phyloP scores from a whole-genome alignment of 2,329 filamentous ascomycete species.

The Plenodomus biglobosus region DNA sequence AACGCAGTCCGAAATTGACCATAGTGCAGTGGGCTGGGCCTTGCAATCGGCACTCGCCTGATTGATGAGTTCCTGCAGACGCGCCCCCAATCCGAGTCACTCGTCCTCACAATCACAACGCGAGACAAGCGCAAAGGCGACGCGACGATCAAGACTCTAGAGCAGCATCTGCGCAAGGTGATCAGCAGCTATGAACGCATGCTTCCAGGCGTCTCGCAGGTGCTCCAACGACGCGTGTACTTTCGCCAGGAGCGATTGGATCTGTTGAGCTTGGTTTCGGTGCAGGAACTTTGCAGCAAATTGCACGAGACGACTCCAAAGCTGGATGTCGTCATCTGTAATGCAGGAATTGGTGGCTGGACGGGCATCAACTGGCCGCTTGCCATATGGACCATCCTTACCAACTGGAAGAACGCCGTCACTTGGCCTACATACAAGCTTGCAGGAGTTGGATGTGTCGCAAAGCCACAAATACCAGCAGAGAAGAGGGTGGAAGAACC shows the following conservation, averaged over 20 bases:
- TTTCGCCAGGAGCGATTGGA: slow-evolving; percentile 62
- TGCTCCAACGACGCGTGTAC: slow-evolving; percentile 49
- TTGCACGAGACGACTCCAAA: slow-evolving; percentile 63
- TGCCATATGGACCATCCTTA: slow-evolving; percentile 60
- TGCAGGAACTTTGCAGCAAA: slow-evolving; percentile 56
- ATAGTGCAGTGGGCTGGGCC: slow-evolving; percentile 75
- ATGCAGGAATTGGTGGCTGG: slow-evolving; percentile 89
- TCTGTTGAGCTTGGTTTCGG: slow-evolving; percentile 57
- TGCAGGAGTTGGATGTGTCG: slow-evolving; percentile 57
- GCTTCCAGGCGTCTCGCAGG: slow-evolving; percentile 44
- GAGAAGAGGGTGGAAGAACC: slow-evolving; percentile 51
- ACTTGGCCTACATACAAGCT: slow-evolving; percentile 81
- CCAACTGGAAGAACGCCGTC: slow-evolving; percentile 65
- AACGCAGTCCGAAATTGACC: slow-evolving; percentile 27
- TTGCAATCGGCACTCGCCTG: slow-evolving; percentile 78
- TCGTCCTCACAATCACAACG: slow-evolving; percentile 82
- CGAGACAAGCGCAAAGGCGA: slow-evolving; percentile 72
- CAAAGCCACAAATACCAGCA: slow-evolving; percentile 55
- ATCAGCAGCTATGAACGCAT: slow-evolving; percentile 40
- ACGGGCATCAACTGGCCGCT: slow-evolving; percentile 69
- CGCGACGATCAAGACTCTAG: slow-evolving; percentile 67
- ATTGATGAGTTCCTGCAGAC: slow-evolving; percentile 85
- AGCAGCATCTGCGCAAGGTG: slow-evolving; percentile 60
- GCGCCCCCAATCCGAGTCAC: slow-evolving; percentile 65
- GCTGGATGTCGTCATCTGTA: slow-evolving; percentile 78